A percentile compares a stretch with the other conserved stretches of the same genome.
Evolutionary conservation across 2,329 filamentous ascomycete genomes (phyloP).

Genomic region (Chrysoporthe cubensis): DNA sequence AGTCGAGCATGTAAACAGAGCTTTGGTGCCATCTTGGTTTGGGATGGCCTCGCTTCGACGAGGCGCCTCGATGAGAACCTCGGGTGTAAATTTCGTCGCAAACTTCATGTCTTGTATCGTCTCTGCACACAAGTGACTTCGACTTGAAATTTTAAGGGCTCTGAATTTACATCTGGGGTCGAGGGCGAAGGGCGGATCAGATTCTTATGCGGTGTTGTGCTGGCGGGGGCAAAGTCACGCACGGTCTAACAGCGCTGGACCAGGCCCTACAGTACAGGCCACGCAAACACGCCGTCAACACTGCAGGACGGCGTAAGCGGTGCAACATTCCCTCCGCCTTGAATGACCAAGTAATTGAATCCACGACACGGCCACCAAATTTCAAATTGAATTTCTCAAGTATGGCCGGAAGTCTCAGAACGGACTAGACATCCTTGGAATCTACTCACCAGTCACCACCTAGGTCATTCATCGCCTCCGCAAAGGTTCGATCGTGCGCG

Average conservation of each 20-base stretch:
- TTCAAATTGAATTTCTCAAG: background rate
- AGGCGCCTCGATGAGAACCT: conserved; percentile 31
- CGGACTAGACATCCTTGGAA: too few species aligned
- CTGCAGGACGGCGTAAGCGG: background rate
- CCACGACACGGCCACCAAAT: background rate
- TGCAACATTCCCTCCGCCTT: background rate
- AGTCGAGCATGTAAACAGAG: conserved; percentile 42
- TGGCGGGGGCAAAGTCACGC: background rate
- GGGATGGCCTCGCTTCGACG: conserved; percentile 39
- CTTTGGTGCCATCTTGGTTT: conserved; percentile 42
- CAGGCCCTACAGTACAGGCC: background rate
- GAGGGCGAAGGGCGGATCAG: background rate
- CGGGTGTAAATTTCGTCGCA: conserved; percentile 31
- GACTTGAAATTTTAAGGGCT: background rate
- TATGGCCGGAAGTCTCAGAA: too few species aligned
- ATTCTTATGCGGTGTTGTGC: background rate
- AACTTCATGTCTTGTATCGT: background rate
- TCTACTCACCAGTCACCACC: too few species aligned
- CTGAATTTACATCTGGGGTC: background rate
- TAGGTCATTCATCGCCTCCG: too few species aligned
- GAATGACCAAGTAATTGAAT: background rate
- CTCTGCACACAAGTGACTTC: background rate
- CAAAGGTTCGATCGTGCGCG: too few species aligned
- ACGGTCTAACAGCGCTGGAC: background rate
- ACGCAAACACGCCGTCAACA: background rate